Evolutionary conservation across 1,284 basidiomycete species (phyloP), one percentile per base, ranked within the genome.

Genomic region (Phellinidium pouzarii): DNA sequence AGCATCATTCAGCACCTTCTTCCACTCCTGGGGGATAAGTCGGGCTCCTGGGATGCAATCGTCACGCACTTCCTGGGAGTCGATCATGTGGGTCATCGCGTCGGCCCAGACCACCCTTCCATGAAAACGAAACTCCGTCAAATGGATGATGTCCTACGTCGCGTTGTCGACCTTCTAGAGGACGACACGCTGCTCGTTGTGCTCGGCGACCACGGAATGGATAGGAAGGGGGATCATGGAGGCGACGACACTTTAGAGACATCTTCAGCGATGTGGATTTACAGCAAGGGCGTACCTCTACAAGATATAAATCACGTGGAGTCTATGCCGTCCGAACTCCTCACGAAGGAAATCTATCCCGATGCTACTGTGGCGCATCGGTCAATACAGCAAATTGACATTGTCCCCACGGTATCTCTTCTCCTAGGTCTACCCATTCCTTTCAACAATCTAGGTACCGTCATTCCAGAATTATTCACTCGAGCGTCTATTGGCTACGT

Each of bases 181-280:
- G 79, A 94, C 5, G 85, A 94, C 50, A 96, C 94, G 0, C 73
- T 99, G 0, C 76, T 99, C 2, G 79, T 99, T 43, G 78, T 99
- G 1, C 76, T 99, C 6, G 96, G 96, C 1, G 95, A 99, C 64
- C 96, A 99, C 64, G 95, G 96, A 0, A 99, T 99, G 96, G 94
- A 98, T 64, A 74, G 80, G 44, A 80, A 87, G 31, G 96, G 96
- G 6, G 95, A 99, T 61, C 95, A 99, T 62, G 95, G 95, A 0
- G 95, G 96, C 1, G 96, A 98, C 63, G 85, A 86, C 0, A 75
- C 78, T 12, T 78, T 89, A 20, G 95, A 99, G 63, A 90, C 92
- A 0, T 87, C 90, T 4, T 77, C 92, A 1, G 94, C 79, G 0
- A 68, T 96, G 25, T 99, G 95, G 94, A 71, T 98, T 40, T 99